Percentiles rank a stretch among this genome's conserved stretches.
Evolutionary conservation across 1,139 yeast species (phyloP).

Genomic region (Pichia sp.): DNA sequence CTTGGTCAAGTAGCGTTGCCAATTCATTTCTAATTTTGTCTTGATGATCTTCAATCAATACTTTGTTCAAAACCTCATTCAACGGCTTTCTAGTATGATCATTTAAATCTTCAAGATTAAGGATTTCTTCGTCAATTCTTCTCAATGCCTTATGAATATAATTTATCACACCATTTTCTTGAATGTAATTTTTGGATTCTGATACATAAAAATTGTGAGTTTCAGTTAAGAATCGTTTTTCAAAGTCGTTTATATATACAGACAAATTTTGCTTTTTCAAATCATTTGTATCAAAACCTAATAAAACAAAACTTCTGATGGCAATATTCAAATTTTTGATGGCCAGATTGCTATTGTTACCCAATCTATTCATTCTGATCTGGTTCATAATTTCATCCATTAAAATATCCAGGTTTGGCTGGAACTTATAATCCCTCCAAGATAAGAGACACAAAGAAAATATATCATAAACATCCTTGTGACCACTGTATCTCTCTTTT

Average conservation of each 20-base stretch:
- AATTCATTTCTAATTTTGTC: conserved; percentile 73
- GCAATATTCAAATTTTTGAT: conserved; percentile 63
- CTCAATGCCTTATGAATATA: conserved; percentile 83
- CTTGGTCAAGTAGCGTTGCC: conserved; percentile 60
- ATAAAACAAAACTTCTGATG: conserved; percentile 71
- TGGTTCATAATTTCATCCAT: conserved; percentile 68
- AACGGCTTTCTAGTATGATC: conserved; percentile 78
- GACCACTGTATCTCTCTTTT: conserved; percentile 94
- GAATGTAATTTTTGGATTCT: conserved; percentile 62
- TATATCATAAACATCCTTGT: conserved; percentile 83
- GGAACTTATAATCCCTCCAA: conserved; percentile 83
- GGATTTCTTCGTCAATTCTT: conserved; percentile 74
- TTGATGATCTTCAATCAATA: conserved; percentile 74
- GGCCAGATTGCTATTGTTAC: conserved; percentile 64
- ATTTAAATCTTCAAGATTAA: conserved; percentile 72
- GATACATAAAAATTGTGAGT: conserved; percentile 66
- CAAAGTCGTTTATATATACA: conserved; percentile 76
- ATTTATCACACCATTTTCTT: conserved; percentile 77
- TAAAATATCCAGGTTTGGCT: conserved; percentile 49
- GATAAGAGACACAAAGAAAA: conserved; percentile 78
- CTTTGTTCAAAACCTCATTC: conserved; percentile 66
- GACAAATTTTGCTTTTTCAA: conserved; percentile 76
- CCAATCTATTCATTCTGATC: conserved; percentile 59
- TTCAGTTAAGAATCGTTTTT: conserved; percentile 61
- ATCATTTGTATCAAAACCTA: conserved; percentile 75